Evolutionary conservation across 345 rosid genomes (phyloP).

Genomic region (Corymbia maculata): DNA sequence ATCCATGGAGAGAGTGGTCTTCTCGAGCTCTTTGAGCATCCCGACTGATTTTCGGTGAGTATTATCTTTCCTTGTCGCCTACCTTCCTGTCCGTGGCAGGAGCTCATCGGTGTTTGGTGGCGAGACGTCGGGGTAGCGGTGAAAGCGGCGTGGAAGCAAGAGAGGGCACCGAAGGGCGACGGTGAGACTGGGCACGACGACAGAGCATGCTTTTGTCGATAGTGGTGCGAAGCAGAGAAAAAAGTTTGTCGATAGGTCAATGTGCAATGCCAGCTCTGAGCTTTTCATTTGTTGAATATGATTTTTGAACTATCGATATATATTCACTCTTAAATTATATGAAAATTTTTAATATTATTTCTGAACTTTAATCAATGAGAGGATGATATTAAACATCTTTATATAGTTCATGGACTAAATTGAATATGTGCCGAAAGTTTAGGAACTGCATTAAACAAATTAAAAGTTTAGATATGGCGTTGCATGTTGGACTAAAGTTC

Average conservation of each 20-base stretch:
- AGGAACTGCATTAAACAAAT: rapidly evolving
- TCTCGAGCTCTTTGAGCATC: neutral
- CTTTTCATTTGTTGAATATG: too few species aligned
- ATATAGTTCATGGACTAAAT: neutral
- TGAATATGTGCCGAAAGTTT: neutral
- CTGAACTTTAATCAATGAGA: neutral
- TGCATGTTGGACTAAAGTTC: rapidly evolving
- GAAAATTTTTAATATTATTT: neutral
- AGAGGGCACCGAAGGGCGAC: neutral
- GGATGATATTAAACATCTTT: too few species aligned
- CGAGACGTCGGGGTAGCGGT: too few species aligned
- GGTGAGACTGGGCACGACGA: neutral
- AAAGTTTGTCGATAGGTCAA: too few species aligned
- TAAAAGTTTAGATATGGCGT: rapidly evolving
- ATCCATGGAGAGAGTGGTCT: neutral
- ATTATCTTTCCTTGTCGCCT: too few species aligned
- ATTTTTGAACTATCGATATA: too few species aligned
- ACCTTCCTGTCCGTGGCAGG: neutral
- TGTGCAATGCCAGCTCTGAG: rapidly evolving
- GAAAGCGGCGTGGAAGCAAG: too few species aligned
- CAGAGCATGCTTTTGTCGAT: neutral
- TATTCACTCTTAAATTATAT: neutral
- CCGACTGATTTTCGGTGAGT: too few species aligned
- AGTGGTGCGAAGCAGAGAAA: too few species aligned
- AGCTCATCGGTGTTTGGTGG: neutral